Conservation (phyloP, 129 eudicot genomes). For the Chrysanthemum makinoi region DNA sequence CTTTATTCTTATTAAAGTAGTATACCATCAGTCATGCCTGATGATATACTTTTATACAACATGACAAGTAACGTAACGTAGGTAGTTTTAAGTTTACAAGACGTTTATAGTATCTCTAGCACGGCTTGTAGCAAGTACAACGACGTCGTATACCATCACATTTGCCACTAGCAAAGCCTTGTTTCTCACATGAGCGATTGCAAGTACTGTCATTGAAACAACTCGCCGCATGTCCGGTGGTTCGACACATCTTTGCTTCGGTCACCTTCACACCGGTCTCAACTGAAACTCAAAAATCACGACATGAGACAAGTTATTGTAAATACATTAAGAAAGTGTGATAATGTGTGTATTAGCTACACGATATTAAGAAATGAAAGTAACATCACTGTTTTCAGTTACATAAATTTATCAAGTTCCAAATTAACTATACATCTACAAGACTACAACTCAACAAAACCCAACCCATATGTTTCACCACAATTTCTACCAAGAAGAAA, state of each 20-base stretch:
- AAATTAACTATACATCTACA: too few species aligned
- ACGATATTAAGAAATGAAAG: too few species aligned
- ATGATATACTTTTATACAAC: not conserved
- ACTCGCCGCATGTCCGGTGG: not conserved
- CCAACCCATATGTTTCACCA: too few species aligned
- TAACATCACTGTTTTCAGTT: too few species aligned
- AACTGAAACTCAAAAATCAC: constrained; percentile 1
- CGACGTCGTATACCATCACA: constrained; percentile 20
- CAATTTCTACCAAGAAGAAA: too few species aligned
- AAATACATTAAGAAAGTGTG: too few species aligned
- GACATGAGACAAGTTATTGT: not conserved
- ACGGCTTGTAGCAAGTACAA: constrained; percentile 27
- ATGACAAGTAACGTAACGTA: not conserved
- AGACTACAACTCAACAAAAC: too few species aligned
- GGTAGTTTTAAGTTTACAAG: not conserved
- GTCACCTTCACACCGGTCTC: constrained; percentile 22
- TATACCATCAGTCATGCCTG: not conserved
- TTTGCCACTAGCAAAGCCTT: constrained; percentile 32
- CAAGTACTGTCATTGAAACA: constrained; percentile 18
- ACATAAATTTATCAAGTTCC: too few species aligned
- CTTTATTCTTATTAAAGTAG: constrained; percentile 7
- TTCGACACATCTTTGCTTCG: constrained; percentile 32
- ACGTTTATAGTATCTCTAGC: not conserved
- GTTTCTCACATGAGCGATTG: constrained; percentile 14
- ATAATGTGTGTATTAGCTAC: too few species aligned